These are phyloP conservation scores for Pseudogymnoascus sp. DNA, from an alignment of 2,329 filamentous ascomycete genomes.

Conservation along the genomic window DNA sequence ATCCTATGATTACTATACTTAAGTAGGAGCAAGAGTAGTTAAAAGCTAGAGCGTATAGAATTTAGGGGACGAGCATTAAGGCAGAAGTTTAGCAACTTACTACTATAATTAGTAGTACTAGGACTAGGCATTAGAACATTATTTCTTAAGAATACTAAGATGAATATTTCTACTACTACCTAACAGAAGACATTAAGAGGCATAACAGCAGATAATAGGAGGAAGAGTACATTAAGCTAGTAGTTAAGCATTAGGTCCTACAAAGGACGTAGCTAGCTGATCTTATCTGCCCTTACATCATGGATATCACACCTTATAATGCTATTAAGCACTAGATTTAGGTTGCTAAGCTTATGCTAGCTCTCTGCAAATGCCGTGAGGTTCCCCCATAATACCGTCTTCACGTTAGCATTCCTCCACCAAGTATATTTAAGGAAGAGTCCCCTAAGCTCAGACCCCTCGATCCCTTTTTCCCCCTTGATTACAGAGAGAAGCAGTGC, in stretches of 20 bases:
- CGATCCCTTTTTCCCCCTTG: too few species aligned
- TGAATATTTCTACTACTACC: background rate
- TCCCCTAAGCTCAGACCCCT: too few species aligned
- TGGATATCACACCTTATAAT: constrained; percentile 13
- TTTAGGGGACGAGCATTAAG: constrained; percentile 8
- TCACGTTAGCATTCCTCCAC: constrained; percentile 5
- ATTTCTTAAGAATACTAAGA: background rate
- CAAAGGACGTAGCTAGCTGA: constrained; percentile 14
- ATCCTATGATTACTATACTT: constrained; percentile 1
- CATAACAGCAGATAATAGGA: constrained; percentile 13
- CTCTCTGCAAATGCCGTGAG: constrained; percentile 11
- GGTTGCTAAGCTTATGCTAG: constrained; percentile 11
- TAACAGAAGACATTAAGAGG: constrained; percentile 17
- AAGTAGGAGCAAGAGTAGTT: constrained; percentile 7
- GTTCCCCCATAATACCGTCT: constrained; percentile 9
- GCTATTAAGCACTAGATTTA: constrained; percentile 13
- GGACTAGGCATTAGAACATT: constrained; percentile 2
- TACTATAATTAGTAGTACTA: background rate
- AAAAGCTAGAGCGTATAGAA: constrained; percentile 5
- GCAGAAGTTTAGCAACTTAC: constrained; percentile 10
- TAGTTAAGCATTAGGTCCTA: constrained; percentile 17
- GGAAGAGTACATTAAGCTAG: constrained; percentile 11
- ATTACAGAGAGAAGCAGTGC: too few species aligned
- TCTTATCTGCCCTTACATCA: constrained; percentile 14
- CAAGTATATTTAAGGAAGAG: too few species aligned